Evolutionary conservation across 1,284 basidiomycete genomes (phyloP).

Genomic region (Meira miltonrushii): DNA sequence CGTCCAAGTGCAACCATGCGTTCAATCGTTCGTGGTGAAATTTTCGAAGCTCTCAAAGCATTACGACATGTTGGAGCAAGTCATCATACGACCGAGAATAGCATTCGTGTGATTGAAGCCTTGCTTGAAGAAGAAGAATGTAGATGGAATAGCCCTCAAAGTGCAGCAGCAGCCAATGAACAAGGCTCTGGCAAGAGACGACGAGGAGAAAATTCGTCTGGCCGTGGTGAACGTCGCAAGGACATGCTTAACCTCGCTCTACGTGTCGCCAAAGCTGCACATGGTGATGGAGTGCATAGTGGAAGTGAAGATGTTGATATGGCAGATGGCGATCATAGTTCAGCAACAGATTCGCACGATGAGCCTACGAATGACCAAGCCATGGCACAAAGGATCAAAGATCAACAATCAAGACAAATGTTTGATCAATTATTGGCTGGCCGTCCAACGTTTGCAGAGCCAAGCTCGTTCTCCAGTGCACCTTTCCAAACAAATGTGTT

Average conservation of each 20-base stretch:
- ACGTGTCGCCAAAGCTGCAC: conserved; percentile 34
- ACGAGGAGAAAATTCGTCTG: conserved; percentile 9
- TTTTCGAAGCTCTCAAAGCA: conserved; percentile 40
- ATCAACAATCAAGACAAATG: conserved; percentile 12
- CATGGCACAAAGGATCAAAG: conserved; percentile 1
- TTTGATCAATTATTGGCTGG: conserved; percentile 14
- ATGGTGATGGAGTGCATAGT: conserved; percentile 11
- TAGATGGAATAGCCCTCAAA: conserved; percentile 27
- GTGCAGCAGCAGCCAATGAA: background rate
- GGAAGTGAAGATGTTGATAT: conserved; percentile 14
- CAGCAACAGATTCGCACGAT: conserved; percentile 18
- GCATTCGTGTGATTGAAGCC: conserved; percentile 44
- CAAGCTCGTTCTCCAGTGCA: background rate
- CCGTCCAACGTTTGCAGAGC: background rate
- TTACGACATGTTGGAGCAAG: conserved; percentile 34
- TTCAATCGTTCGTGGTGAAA: conserved; percentile 36
- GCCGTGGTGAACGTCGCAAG: conserved; percentile 13
- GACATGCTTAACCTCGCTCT: conserved; percentile 39
- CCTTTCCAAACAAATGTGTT: background rate
- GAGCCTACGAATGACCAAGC: too few species aligned
- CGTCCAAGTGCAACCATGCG: conserved; percentile 21
- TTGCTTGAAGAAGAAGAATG: conserved; percentile 46
- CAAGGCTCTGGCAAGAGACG: conserved; percentile 17
- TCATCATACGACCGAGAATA: conserved; percentile 30
- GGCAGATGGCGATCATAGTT: conserved; percentile 11